Evolutionary conservation across 2,329 filamentous ascomycete species (phyloP).

Genomic region (Aspergillus sp.): DNA sequence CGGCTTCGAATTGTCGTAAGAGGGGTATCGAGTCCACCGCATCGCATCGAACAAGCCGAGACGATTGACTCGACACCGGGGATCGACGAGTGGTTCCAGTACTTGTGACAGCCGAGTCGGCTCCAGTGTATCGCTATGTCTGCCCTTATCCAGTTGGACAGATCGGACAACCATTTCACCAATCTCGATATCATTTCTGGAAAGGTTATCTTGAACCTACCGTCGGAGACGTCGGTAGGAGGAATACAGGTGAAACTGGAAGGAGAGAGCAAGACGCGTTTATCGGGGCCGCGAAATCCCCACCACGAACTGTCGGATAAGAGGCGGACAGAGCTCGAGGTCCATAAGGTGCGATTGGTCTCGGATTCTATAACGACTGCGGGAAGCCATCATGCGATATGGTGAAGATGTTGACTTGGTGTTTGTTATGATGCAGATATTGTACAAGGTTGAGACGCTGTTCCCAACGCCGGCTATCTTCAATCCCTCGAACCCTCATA

Average conservation of each 20-base stretch:
- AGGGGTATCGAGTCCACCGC: background rate
- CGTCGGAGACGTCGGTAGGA: slow-evolving; percentile 36
- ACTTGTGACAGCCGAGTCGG: background rate
- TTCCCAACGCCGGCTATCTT: slow-evolving; percentile 39
- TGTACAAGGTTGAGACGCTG: slow-evolving; percentile 41
- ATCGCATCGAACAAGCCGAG: background rate
- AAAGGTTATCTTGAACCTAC: slow-evolving; percentile 36
- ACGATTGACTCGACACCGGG: background rate
- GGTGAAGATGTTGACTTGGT: background rate
- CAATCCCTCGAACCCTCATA: slow-evolving; percentile 25
- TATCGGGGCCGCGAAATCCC: slow-evolving; percentile 33
- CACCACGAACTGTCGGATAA: slow-evolving; percentile 37
- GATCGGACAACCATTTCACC: slow-evolving; percentile 37
- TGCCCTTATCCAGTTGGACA: slow-evolving; percentile 38
- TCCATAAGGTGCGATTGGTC: slow-evolving; percentile 38
- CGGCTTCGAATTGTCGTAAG: background rate
- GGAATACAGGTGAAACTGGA: slow-evolving; percentile 43
- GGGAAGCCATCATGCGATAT: background rate
- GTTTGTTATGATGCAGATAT: slow-evolving; percentile 25
- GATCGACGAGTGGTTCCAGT: background rate
- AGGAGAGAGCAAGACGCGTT: slow-evolving; percentile 40
- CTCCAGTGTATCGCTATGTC: slow-evolving; percentile 31
- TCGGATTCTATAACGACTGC: background rate
- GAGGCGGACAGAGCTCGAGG: slow-evolving; percentile 41
- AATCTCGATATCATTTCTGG: slow-evolving; percentile 43